These are phyloP conservation scores for Cucumis sativus DNA, from an alignment of 306 rosid genomes.

Conservation along the genomic window Cucumber_9930_V3 NC_026657.2:11132001-11132500, in stretches of 20 bases:
- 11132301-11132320: background rate
- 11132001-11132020: no score
- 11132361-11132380: background rate
- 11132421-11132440: no score
- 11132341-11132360: background rate
- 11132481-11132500: no score
- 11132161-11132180: slow-evolving; percentile 8
- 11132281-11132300: background rate
- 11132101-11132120: background rate
- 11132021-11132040: no score
- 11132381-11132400: background rate
- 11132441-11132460: no score
- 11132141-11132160: slow-evolving; percentile 4
- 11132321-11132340: background rate
- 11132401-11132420: background rate
- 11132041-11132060: no score
- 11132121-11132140: background rate
- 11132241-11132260: background rate
- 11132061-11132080: no score
- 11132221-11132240: background rate
- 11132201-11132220: background rate
- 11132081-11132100: no score
- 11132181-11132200: background rate
- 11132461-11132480: no score
- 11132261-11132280: background rate